These are phyloP conservation scores for Martensiomyces pterosporus DNA, from an alignment of 192 early-diverging fungal genomes.

Conservation along the genomic window DNA sequence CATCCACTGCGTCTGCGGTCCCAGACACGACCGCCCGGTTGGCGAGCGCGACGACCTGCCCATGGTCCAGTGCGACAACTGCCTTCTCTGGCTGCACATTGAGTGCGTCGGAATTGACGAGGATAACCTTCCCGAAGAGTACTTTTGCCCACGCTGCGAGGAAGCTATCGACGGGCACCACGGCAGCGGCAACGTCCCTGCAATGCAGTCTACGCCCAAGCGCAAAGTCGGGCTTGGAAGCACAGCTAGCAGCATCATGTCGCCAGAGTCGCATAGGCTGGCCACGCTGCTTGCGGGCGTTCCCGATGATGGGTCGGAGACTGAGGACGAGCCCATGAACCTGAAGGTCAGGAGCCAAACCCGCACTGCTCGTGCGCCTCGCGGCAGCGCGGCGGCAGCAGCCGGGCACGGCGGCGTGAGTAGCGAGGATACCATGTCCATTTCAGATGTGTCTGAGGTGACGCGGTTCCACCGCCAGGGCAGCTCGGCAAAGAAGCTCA, in stretches of 20 bases:
- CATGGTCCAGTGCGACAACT: constrained; percentile 76
- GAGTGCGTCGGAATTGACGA: constrained; percentile 61
- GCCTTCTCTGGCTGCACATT: constrained; percentile 67
- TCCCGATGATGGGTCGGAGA: constrained; percentile 35
- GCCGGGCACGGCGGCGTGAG: constrained; percentile 4
- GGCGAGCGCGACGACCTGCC: constrained; percentile 45
- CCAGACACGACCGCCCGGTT: constrained; percentile 35
- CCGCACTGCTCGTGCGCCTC: neutral
- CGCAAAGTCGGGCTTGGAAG: constrained; percentile 8
- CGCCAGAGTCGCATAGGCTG: constrained; percentile 38
- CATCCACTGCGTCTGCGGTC: constrained; percentile 49
- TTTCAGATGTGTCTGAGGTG: constrained; percentile 41
- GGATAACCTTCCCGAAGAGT: constrained; percentile 56
- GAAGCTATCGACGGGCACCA: constrained; percentile 3
- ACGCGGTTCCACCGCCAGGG: constrained; percentile 49
- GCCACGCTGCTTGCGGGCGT: constrained; percentile 39
- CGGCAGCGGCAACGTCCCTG: neutral
- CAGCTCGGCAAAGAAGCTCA: constrained; percentile 15
- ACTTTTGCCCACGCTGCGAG: constrained; percentile 57
- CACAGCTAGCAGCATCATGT: constrained; percentile 17
- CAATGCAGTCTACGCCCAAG: constrained; percentile 15
- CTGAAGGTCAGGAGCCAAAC: neutral
- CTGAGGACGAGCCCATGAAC: constrained; percentile 44
- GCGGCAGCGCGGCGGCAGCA: too few relatives aligned
- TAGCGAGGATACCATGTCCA: constrained; percentile 48